Evolutionary conservation across 1,139 yeast genomes (phyloP), one percentile per base, ranked within the genome.

Genomic region (Geotrichum macrosporum): DNA sequence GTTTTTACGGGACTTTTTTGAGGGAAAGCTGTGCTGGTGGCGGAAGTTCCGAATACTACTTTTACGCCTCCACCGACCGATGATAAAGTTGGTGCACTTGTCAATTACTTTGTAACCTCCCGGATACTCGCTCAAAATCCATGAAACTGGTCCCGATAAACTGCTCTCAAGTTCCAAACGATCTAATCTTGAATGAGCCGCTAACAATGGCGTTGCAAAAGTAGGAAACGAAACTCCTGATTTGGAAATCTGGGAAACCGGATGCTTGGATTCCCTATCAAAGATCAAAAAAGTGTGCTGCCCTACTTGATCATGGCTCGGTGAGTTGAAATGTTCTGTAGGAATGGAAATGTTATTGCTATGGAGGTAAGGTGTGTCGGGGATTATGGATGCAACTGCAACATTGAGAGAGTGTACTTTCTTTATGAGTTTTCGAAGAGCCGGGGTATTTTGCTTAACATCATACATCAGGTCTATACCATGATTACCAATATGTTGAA

Each of bases 21-120:
- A 8, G 8, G n/a, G 15, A n/a, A 20, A 8, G 40, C 6, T 18
- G 29, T 12, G 6, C 12, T 8, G 13, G 30, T 13, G 6, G 15
- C 29, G 12, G n/a, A 4, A 24, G 18, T 22, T 22, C 10, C 6
- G 9, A 24, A 10, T 10, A 10, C 13, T 12, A 10, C n/a, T 16
- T 8, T n/a, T 20, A n/a, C 29, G 41, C 13, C 35, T 6, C 42
- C 42, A 38, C 5, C 33, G 31, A 10, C 42, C 42, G 5, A 38
- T n/a, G 18, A 19, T 13, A 16, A 22, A n/a, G 3, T 30, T n/a
- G 13, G 42, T 38, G 19, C 27, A 29, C 13, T 18, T 12, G 35
- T 38, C 42, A 12, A 38, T 15, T 6, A 38, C 29, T 10, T 38
- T 38, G 19, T 16, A 38, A 4, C 41, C 41, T 13, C 30, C 35